A percentile compares a stretch with the other conserved stretches of the same genome.
Conservation (phyloP, 1,284 basidiomycete species). For the Mixia osmundae region DNA sequence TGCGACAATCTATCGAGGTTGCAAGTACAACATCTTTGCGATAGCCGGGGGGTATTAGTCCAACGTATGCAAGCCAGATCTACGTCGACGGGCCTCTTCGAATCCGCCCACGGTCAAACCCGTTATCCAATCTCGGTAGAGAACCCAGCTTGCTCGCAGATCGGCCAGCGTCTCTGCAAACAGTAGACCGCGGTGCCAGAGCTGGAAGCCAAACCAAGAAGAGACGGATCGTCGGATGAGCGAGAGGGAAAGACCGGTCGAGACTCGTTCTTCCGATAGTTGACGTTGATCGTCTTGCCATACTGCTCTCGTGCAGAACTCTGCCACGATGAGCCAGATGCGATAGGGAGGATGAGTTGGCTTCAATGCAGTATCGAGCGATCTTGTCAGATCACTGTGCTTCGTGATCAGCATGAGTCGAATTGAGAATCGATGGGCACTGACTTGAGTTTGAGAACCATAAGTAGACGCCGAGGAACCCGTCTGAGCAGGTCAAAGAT, state of each 20-base stretch:
- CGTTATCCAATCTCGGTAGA: too few species aligned
- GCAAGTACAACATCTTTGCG: too few species aligned
- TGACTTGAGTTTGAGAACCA: slow-evolving; percentile 42
- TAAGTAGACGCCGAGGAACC: slow-evolving; percentile 41
- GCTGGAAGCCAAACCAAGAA: slow-evolving; percentile 12
- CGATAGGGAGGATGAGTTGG: slow-evolving; percentile 36
- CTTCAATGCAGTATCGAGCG: slow-evolving; percentile 33
- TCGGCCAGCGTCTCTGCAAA: slow-evolving; percentile 6
- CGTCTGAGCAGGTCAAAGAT: slow-evolving; percentile 63
- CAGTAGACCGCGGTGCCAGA: slow-evolving; percentile 10
- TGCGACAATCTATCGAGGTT: too few species aligned
- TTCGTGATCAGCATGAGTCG: slow-evolving; percentile 33
- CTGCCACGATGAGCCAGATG: slow-evolving; percentile 74
- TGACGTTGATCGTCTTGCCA: slow-evolving; percentile 47
- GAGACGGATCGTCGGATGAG: slow-evolving; percentile 4
- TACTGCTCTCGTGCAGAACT: slow-evolving; percentile 63
- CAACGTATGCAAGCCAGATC: too few species aligned
- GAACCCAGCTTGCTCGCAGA: slow-evolving; percentile 3
- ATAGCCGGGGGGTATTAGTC: too few species aligned
- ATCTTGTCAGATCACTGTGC: slow-evolving; percentile 19
- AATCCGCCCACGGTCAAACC: too few species aligned
- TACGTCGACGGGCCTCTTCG: too few species aligned
- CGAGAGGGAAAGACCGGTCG: slow-evolving; percentile 3
- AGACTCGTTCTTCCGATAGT: slow-evolving; percentile 27
- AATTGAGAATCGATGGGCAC: not conserved